Evolutionary conservation across 2,329 filamentous ascomycete species (phyloP), one percentile per base, ranked within the genome.

Genomic region (Cytospora chrysosperma): DNA sequence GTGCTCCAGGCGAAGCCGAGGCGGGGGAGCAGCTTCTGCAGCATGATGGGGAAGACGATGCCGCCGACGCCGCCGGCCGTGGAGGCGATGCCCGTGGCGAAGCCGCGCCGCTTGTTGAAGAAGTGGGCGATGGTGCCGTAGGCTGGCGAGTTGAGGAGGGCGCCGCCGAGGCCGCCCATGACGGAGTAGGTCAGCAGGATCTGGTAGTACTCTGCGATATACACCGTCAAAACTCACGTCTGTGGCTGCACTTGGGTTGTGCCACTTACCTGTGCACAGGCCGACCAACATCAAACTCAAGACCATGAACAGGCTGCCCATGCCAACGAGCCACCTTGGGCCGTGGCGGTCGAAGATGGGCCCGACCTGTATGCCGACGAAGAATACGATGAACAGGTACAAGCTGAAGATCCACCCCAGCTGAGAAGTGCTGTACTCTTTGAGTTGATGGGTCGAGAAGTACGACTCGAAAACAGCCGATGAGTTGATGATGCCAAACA

Each of bases 401-500:
- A 95, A 77, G 69, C 88, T 88, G 70, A 94, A 93, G 67, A 96
- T 91, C 92, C 92, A 96, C n/a, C 90, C 90, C 56, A 93, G 88
- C 58, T 85, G 81, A 4, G 87, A 88, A 13, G 88, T 82, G 61
- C 78, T 84, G 73, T 92, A 88, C 26, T 82, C 76, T n/a, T 78
- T 79, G 24, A 96, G 82, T 71, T 95, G 91, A 72, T 96, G 80
- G 24, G 81, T 83, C 34, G 85, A 81, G 66, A 96, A 84, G 75
- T 94, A 94, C 17, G 89, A 85, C 76, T 94, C 88, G 75, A 93
- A 90, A 1, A 89, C 88, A 37, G 89, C 90, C n/a, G 90, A 81
- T 65, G 84, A 85, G 75, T 91, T 90, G 80, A 92, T 87, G 69
- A 92, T 81, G 0, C 91, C 91, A 64, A 92, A 88, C 7, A 85